These are phyloP conservation scores for Paramecium sonneborni DNA, from an alignment of 73 alveolate genomes.

Conservation along the genomic window DNA sequence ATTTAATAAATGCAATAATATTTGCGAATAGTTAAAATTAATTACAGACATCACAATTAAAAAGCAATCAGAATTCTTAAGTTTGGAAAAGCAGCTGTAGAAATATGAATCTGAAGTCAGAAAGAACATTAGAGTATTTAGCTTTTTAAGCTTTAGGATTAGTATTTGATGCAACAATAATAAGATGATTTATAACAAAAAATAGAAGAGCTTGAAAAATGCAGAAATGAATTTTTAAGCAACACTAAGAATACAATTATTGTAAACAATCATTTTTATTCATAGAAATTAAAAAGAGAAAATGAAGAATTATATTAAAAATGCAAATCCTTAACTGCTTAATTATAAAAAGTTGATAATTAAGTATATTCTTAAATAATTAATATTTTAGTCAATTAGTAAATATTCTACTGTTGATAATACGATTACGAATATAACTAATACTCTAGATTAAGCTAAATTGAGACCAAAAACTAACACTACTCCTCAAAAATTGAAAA, in stretches of 20 bases:
- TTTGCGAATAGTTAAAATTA: neutral
- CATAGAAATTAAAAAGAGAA: neutral
- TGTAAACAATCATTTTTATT: neutral
- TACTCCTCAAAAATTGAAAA: neutral
- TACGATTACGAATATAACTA: neutral
- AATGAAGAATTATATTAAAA: neutral
- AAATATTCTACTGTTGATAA: neutral
- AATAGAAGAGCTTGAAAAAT: neutral
- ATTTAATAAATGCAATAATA: neutral
- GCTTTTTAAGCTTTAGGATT: neutral
- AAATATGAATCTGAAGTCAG: neutral
- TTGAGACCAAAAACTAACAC: neutral
- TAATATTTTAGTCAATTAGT: neutral
- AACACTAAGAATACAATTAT: neutral
- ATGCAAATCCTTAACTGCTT: neutral
- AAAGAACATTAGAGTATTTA: neutral
- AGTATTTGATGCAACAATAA: neutral
- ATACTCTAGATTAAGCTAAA: neutral
- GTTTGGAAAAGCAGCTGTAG: neutral
- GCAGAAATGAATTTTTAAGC: neutral
- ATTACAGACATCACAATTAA: neutral
- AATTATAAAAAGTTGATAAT: neutral
- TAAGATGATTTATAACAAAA: neutral
- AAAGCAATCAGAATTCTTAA: neutral
- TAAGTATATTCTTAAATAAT: neutral